Percentiles rank a stretch among this genome's conserved stretches.
phyloP scores from a whole-genome alignment of 2,329 filamentous ascomycete genomes.

The Calonectria montana region DNA sequence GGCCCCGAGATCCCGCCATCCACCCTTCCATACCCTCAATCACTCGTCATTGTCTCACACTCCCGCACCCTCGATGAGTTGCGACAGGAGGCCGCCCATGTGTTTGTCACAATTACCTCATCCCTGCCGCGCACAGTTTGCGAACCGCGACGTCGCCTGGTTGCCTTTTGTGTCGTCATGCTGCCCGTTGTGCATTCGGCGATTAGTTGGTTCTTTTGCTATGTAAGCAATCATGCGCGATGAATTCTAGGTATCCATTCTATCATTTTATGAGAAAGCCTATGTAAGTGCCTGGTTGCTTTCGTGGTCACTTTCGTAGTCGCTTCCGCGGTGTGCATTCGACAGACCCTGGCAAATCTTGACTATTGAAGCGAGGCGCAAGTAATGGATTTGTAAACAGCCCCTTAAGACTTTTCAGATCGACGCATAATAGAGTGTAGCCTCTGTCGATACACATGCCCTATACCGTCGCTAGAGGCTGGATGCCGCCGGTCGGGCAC shows the following conservation, averaged over 20 bases:
- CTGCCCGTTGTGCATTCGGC: background rate
- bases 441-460: constrained; percentile 75
- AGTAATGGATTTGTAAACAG: background rate
- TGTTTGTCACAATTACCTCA: background rate
- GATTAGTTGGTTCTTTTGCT: background rate
- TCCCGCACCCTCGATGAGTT: background rate
- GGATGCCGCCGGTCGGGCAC: constrained; percentile 83
- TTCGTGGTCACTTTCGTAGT: too few species aligned
- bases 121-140: background rate
- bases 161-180: constrained; percentile 3
- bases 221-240: background rate
- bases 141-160: constrained; percentile 4
- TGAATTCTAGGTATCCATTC: background rate
- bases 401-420: background rate
- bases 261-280: background rate
- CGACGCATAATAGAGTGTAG: constrained; percentile 63
- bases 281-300: background rate
- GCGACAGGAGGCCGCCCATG: constrained; percentile 6
- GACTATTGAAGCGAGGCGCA: background rate
- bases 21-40: background rate
- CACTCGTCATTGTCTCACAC: constrained; percentile 8
- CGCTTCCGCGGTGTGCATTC: too few species aligned
- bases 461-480: constrained; percentile 82
- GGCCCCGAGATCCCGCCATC: constrained; percentile 4
- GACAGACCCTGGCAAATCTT: background rate